These are phyloP conservation scores for Saccharomyces kudriavzevii DNA, from an alignment of 805 yeast genomes.

Conservation along the genomic window DNA sequence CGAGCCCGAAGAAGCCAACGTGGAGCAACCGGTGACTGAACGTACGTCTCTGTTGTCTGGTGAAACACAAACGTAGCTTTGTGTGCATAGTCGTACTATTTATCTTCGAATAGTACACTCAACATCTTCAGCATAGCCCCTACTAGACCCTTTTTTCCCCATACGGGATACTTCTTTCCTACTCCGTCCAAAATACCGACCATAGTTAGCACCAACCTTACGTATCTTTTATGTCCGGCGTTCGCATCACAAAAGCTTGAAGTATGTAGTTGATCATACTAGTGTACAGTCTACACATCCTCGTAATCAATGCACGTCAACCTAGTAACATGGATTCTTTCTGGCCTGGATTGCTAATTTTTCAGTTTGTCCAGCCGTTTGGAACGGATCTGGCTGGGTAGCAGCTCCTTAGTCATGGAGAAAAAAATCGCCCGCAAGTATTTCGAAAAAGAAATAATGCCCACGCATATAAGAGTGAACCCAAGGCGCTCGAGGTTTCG, in stretches of 20 bases:
- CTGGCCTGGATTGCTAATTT: neutral
- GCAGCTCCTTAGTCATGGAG: neutral
- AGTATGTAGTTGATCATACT: neutral
- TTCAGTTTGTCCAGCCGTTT: neutral
- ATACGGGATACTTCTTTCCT: neutral
- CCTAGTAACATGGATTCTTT: neutral
- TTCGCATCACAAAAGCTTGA: neutral
- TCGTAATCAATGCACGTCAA: neutral
- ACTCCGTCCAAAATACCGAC: neutral
- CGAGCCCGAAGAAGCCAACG: neutral
- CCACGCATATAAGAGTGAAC: neutral
- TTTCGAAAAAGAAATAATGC: neutral
- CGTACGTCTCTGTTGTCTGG: slow-evolving; percentile 3
- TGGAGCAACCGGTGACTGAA: slow-evolving; percentile 1
- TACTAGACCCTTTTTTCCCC: neutral
- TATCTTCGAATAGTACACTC: neutral
- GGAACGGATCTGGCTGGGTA: neutral
- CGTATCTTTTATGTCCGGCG: neutral
- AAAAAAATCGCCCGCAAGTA: neutral
- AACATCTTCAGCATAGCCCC: neutral
- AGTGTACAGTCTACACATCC: neutral
- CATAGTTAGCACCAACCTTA: neutral
- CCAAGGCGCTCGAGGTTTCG: neutral
- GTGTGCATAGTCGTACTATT: neutral
- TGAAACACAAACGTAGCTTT: neutral